Evolutionary conservation across 2,329 filamentous ascomycete species (phyloP).

Genomic region (Neophaeococcomyces aloes): DNA sequence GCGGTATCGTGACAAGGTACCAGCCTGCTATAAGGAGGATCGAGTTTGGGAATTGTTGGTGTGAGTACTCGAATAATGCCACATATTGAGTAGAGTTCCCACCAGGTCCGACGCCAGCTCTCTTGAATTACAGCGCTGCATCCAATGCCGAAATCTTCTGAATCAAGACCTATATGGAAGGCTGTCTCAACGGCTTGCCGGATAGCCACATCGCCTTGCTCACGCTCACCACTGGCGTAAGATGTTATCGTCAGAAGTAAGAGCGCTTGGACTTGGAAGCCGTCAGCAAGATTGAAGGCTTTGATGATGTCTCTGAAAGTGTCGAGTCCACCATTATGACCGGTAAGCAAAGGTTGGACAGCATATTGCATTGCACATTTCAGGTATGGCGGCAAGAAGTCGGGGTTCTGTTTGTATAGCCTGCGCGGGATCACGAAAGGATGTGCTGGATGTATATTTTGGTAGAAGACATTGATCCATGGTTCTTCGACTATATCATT

Average conservation of each 20-base stretch:
- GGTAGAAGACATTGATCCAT: conserved; percentile 46
- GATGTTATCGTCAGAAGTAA: conserved; percentile 29
- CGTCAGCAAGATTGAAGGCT: conserved; percentile 35
- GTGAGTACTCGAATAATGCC: conserved; percentile 62
- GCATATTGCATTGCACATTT: conserved; percentile 48
- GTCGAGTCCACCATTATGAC: neutral
- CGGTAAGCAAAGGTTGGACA: conserved; percentile 34
- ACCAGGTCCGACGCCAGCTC: conserved; percentile 82
- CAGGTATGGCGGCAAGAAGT: conserved; percentile 38
- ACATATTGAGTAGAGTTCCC: conserved; percentile 73
- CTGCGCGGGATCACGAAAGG: conserved; percentile 45
- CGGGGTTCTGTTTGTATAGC: conserved; percentile 24
- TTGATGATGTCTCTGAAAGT: neutral
- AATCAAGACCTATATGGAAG: conserved; percentile 66
- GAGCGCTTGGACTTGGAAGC: conserved; percentile 27
- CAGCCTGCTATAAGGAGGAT: conserved; percentile 57
- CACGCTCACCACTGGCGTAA: conserved; percentile 27
- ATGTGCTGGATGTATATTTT: conserved; percentile 45
- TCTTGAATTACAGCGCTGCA: conserved; percentile 66
- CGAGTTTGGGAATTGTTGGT: conserved; percentile 45
- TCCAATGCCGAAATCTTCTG: conserved; percentile 44
- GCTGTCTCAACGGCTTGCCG: conserved; percentile 59
- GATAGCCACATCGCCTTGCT: conserved; percentile 36
- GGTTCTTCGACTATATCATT: conserved; percentile 16
- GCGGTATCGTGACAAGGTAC: conserved; percentile 77